These are phyloP conservation scores for Quercus dentata DNA, from an alignment of 306 rosid species.

Conservation along the genomic window DNA sequence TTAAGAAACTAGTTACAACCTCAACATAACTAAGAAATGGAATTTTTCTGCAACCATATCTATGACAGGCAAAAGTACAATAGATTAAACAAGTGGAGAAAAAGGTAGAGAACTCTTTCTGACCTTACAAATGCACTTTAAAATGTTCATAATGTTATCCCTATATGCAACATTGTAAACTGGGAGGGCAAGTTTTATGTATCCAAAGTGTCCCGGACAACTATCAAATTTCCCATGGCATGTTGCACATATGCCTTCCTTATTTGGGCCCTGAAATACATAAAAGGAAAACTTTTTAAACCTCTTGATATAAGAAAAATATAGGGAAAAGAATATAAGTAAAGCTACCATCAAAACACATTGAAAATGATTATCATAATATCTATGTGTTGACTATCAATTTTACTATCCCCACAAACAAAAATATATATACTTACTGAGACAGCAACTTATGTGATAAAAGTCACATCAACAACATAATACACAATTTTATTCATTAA, in stretches of 20 bases:
- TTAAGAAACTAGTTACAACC: neutral
- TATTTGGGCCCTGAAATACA: conserved; percentile 69
- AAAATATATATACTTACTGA: too few relatives aligned
- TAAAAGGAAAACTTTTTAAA: conserved; percentile 1
- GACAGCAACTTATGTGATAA: too few relatives aligned
- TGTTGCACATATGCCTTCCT: conserved; percentile 53
- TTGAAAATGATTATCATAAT: neutral
- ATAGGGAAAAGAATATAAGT: neutral
- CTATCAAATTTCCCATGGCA: conserved; percentile 55
- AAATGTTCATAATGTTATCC: conserved; percentile 46
- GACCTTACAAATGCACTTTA: conserved; percentile 97
- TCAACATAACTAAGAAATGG: neutral
- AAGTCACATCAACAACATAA: too few relatives aligned
- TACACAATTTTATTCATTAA: too few relatives aligned
- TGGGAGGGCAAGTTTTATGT: conserved; percentile 63
- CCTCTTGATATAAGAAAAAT: neutral
- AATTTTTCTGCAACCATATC: neutral
- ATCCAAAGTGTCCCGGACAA: conserved; percentile 92
- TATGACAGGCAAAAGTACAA: neutral
- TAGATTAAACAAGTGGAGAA: neutral
- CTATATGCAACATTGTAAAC: conserved; percentile 75
- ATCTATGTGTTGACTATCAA: neutral
- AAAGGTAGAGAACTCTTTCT: neutral
- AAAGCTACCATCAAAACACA: conserved; percentile 6
- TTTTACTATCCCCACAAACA: too few relatives aligned